Evolutionary conservation across 192 early-diverging fungal species (phyloP).

Genomic region (Coemansia sp.): DNA sequence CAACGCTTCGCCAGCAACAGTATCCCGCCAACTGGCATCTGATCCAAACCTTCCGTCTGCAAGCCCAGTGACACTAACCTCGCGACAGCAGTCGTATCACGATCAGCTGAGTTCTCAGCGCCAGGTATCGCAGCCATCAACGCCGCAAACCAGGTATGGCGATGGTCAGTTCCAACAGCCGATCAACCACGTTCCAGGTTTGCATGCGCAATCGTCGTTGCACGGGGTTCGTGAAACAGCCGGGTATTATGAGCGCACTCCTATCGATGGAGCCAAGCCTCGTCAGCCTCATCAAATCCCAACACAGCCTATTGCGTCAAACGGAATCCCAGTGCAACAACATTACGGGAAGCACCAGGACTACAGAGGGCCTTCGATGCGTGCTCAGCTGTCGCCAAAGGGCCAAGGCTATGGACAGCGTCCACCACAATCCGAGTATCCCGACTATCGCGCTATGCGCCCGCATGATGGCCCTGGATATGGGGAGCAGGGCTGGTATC

Average conservation of each 20-base stretch:
- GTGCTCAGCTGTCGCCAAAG: background rate
- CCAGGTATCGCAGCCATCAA: slow-evolving; percentile 12
- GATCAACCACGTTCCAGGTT: background rate
- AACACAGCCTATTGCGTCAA: slow-evolving; percentile 3
- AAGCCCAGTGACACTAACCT: background rate
- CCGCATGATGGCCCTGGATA: background rate
- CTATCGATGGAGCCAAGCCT: background rate
- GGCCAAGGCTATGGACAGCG: background rate
- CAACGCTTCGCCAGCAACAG: background rate
- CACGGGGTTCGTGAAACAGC: background rate
- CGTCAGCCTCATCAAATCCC: background rate
- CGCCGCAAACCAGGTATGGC: slow-evolving; percentile 1
- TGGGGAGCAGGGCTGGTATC: slow-evolving; percentile 10
- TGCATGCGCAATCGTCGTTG: slow-evolving; percentile 4
- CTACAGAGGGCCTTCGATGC: background rate
- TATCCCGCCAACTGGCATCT: background rate
- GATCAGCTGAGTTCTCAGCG: slow-evolving; percentile 3
- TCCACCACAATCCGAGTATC: background rate
- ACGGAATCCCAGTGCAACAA: background rate
- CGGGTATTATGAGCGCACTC: background rate
- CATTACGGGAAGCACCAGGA: background rate
- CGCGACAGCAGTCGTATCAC: background rate
- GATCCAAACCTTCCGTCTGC: background rate
- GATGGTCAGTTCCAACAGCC: slow-evolving; percentile 11
- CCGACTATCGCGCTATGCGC: background rate